Base-by-base conservation (phyloP, 2,329 filamentous ascomycete genomes). In the Monilinia laxa region DNA sequence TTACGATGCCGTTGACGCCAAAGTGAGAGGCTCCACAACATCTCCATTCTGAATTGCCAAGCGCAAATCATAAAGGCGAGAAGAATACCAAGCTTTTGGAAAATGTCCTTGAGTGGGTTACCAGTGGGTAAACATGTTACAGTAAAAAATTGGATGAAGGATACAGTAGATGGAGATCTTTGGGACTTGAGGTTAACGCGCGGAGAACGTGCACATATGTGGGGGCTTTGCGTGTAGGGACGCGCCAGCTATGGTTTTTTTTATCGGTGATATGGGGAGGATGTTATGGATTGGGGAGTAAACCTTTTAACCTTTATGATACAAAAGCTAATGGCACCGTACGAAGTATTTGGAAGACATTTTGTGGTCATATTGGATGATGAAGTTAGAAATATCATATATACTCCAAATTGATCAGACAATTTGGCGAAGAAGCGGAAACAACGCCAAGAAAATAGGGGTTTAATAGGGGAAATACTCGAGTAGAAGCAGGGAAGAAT, bases 171-270 rank as follows among this genome's bases (percentile, higher is more conserved):
- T 18, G 49, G 45, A 14, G n/a, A 49, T 40, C 10, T 57, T 40
- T 57, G 12, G 6, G 47, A 35, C 6, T 62, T 52, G 25, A 52
- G 47, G 52, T 49, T 52, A 62, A 62, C 59, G 59, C 47, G 59
- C 59, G 28, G 58, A 45, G 58, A 62, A 62, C 45, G 58, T 62
- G 58, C 59, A 52, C 59, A n/a, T 11, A 25, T 40, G 59, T 51
- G 59, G 47, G 31, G 51, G 28, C 35, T 62, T 49, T 62, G 49
- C 49, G 59, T 62, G n/a, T 28, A 62, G n/a, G 59, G 59, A 49
- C 47, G 47, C 59, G 59, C 47, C 59, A 62, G 47, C 59, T n/a
- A 53, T 40, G 38, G 16, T 10, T 38, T 10, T 23, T n/a, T n/a
- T 18, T 14, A 20, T 57, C 25, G 38, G 18, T 20, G 11, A 57